A percentile compares a stretch with the other conserved stretches of the same genome.
Conservation (phyloP, 2,329 filamentous ascomycete genomes). For the Alternaria sp. region DNA sequence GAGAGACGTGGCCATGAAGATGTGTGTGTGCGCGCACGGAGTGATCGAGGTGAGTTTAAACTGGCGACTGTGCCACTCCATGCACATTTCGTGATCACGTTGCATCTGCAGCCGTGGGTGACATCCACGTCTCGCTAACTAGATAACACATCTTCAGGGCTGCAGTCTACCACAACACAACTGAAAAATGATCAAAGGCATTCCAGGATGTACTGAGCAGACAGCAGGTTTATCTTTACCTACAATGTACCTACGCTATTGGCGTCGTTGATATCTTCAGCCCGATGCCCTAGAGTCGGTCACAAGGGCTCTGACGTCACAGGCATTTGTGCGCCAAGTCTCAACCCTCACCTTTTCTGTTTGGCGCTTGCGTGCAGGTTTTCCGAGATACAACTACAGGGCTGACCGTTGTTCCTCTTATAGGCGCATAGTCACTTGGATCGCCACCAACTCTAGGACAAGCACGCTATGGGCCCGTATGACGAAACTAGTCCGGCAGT, state of each 20-base stretch:
- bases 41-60: background rate
- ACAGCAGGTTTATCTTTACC: too few relatives aligned
- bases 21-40: background rate
- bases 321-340: background rate
- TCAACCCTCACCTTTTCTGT: background rate
- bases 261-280: background rate
- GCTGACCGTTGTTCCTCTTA: conserved; percentile 4
- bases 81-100: background rate
- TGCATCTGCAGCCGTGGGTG: background rate
- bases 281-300: background rate
- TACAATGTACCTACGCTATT: background rate
- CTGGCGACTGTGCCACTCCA: background rate
- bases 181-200: background rate
- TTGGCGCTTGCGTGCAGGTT: conserved; percentile 8
- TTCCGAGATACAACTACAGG: conserved; percentile 10
- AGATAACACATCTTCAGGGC: background rate
- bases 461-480: conserved; percentile 11
- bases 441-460: conserved; percentile 8
- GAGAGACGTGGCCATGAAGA: background rate
- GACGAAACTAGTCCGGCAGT: conserved; percentile 17
- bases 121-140: background rate
- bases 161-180: background rate
- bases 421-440: conserved; percentile 4
- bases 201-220: background rate
- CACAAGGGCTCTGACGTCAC: conserved; percentile 10